These are phyloP conservation scores for Leccinum uliginosum DNA, from an alignment of 768 basidiomycete species.

Conservation along the genomic window DNA sequence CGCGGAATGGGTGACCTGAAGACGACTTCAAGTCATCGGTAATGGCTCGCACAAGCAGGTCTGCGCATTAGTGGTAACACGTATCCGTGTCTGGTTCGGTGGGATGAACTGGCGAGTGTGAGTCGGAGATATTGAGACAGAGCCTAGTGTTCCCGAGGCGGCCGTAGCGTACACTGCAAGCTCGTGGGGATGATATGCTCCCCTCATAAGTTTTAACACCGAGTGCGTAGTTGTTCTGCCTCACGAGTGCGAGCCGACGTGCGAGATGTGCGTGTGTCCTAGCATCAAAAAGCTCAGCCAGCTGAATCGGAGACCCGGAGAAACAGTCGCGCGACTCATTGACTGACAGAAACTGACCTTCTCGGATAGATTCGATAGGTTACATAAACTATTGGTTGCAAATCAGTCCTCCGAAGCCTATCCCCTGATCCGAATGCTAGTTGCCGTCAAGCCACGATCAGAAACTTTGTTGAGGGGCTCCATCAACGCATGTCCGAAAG, in stretches of 20 bases:
- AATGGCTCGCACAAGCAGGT: conserved; percentile 49
- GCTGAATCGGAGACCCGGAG: neutral
- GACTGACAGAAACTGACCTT: conserved; percentile 39
- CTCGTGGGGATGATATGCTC: conserved; percentile 86
- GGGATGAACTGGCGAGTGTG: conserved; percentile 62
- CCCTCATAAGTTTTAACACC: conserved; percentile 91
- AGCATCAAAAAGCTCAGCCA: neutral
- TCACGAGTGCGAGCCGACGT: conserved; percentile 66
- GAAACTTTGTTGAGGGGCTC: too few relatives aligned
- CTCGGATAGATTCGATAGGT: conserved; percentile 89
- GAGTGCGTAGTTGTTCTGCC: conserved; percentile 61
- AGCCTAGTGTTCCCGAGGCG: conserved; percentile 7
- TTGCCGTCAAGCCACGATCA: too few relatives aligned
- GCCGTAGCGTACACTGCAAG: conserved; percentile 41
- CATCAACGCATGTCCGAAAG: too few relatives aligned
- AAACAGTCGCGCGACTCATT: neutral
- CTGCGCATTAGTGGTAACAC: conserved; percentile 64
- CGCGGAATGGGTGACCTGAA: conserved; percentile 8
- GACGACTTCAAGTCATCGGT: too few relatives aligned
- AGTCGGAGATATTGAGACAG: conserved; percentile 54
- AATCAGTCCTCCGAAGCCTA: too few relatives aligned
- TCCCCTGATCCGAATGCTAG: too few relatives aligned
- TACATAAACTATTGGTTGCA: too few relatives aligned
- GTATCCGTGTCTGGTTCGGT: conserved; percentile 68
- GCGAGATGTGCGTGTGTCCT: conserved; percentile 72